These are phyloP conservation scores for Plasmodium fragile DNA, from an alignment of 169 alveolate species.

Conservation along the genomic window DNA sequence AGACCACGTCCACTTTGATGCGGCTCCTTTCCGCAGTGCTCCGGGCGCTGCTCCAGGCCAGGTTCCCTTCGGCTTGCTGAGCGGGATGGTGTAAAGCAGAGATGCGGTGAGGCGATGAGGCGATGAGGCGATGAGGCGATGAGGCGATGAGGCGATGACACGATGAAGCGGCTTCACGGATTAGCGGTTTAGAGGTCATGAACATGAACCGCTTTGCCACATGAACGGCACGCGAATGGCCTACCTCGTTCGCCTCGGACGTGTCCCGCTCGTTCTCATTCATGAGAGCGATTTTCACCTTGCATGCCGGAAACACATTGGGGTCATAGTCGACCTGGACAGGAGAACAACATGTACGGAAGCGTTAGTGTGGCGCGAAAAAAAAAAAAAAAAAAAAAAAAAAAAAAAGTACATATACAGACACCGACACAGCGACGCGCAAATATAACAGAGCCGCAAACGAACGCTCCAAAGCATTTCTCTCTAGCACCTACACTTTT, in stretches of 20 bases:
- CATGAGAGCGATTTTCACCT: conserved; percentile 65
- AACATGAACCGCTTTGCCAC: background rate
- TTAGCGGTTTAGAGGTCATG: background rate
- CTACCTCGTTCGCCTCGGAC: conserved; percentile 25
- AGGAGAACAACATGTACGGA: background rate
- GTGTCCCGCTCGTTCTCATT: conserved; percentile 18
- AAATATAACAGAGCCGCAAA: too few relatives aligned
- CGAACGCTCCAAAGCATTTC: background rate
- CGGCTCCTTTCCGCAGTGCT: background rate
- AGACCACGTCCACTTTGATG: conserved; percentile 81
- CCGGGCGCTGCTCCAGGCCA: conserved; percentile 39
- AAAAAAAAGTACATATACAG: too few relatives aligned
- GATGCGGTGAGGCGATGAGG: background rate
- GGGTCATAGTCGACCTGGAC: conserved; percentile 69
- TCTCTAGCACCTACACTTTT: conserved; percentile 36
- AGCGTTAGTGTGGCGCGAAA: background rate
- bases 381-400: background rate
- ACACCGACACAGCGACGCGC: too few relatives aligned
- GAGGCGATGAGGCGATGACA: too few relatives aligned
- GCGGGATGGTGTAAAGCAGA: background rate
- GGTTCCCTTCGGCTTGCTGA: conserved; percentile 25
- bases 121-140: too few relatives aligned
- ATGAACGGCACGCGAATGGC: background rate
- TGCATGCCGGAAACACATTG: conserved; percentile 70
- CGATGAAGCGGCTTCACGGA: background rate